Percentiles rank a stretch among this genome's conserved stretches.
phyloP scores from a whole-genome alignment of 2,329 filamentous ascomycete genomes.

The Acrodontium crateriforme region DNA sequence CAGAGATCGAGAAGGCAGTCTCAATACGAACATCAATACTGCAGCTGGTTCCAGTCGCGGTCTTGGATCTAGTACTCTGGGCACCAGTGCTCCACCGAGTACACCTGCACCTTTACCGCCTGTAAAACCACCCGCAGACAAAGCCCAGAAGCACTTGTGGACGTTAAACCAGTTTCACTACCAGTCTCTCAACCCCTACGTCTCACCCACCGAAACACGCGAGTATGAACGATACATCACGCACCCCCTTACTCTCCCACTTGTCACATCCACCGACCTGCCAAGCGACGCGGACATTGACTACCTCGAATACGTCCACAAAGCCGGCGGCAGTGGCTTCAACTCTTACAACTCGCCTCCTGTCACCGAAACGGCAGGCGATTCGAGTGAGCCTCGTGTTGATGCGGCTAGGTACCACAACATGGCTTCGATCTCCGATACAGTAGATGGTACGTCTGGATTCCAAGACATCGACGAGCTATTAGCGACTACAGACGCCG shows the following conservation, averaged over 20 bases:
- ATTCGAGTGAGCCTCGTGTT: no score
- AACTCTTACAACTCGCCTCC: slow-evolving; percentile 10
- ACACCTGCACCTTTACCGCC: background rate
- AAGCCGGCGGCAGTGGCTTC: slow-evolving; percentile 47
- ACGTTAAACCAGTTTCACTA: slow-evolving; percentile 76
- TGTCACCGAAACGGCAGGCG: background rate
- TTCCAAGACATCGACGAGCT: slow-evolving; percentile 3
- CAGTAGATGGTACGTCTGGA: slow-evolving; percentile 1
- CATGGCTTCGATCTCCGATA: no score
- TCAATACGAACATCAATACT: no score
- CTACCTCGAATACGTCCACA: slow-evolving; percentile 68
- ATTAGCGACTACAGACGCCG: slow-evolving; percentile 30
- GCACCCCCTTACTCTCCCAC: slow-evolving; percentile 76
- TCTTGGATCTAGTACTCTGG: no score
- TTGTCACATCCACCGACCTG: slow-evolving; percentile 59
- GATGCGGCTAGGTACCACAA: no score
- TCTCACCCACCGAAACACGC: slow-evolving; percentile 60
- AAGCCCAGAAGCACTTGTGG: slow-evolving; percentile 72
- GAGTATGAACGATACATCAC: slow-evolving; percentile 83
- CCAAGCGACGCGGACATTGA: slow-evolving; percentile 47
- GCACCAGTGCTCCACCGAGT: slow-evolving; percentile 1
- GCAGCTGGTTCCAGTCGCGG: no score
- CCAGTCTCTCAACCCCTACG: slow-evolving; percentile 72
- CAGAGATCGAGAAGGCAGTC: background rate
- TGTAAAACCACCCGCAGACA: slow-evolving; percentile 45